Evolutionary conservation across 2,329 filamentous ascomycete genomes (phyloP).

Genomic region (Colletotrichum costaricense): DNA sequence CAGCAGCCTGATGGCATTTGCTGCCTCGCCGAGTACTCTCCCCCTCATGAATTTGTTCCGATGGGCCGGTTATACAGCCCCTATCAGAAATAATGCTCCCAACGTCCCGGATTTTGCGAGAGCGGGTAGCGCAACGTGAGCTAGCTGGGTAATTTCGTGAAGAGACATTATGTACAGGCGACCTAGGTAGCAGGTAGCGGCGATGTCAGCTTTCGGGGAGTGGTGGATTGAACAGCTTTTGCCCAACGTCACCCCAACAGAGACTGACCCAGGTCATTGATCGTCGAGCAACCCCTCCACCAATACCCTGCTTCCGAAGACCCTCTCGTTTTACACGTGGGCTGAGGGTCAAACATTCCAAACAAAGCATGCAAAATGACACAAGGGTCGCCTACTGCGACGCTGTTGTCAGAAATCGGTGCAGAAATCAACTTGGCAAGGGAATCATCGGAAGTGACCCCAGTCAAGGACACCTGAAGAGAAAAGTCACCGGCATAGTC

Average conservation of each 20-base stretch:
- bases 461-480: not conserved
- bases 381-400: not conserved
- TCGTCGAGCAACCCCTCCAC: not conserved
- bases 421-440: not conserved
- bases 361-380: not conserved
- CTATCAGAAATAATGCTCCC: too few relatives aligned
- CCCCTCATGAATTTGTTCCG: too few relatives aligned
- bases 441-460: not conserved
- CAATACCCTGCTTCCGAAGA: not conserved
- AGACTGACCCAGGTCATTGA: not conserved
- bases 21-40: too few relatives aligned
- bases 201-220: not conserved
- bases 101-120: too few relatives aligned
- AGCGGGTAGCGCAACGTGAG: too few relatives aligned
- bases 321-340: slow-evolving; percentile 1
- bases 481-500: not conserved
- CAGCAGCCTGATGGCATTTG: too few relatives aligned
- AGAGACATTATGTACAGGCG: not conserved
- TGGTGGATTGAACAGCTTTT: not conserved
- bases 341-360: not conserved
- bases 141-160: too few relatives aligned
- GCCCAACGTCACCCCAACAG: not conserved
- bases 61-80: too few relatives aligned
- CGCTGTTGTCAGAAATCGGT: not conserved
- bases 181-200: not conserved